A percentile compares a stretch with the other conserved stretches of the same genome.
These are phyloP conservation scores for Lecanicillium sp. DNA, from an alignment of 2,329 filamentous ascomycete species.

Conservation along the genomic window DNA sequence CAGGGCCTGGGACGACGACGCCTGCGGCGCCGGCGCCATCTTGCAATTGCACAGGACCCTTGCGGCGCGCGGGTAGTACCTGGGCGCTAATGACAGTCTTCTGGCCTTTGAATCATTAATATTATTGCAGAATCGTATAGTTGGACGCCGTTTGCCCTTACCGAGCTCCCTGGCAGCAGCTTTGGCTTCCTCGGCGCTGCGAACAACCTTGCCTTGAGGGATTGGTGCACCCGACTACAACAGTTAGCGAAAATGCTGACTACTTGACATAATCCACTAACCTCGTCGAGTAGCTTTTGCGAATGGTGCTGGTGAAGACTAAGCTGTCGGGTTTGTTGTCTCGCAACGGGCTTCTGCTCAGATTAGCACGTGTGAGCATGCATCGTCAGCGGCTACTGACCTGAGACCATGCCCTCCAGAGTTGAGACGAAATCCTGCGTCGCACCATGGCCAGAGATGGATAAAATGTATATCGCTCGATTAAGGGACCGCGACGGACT, in stretches of 20 bases:
- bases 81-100: constrained; percentile 20
- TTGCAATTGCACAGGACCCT: not conserved
- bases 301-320: constrained; percentile 22
- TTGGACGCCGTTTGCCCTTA: constrained; percentile 11
- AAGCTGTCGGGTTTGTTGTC: constrained; percentile 12
- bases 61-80: constrained; percentile 9
- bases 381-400: not conserved
- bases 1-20: constrained; percentile 4
- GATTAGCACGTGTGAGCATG: not conserved
- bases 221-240: constrained; percentile 18
- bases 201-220: constrained; percentile 15
- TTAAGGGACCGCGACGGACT: no score
- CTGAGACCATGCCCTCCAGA: constrained; percentile 5
- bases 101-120: constrained; percentile 10
- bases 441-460: no score
- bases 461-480: no score
- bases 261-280: not conserved
- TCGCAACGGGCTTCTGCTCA: not conserved
- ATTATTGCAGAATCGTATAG: not conserved
- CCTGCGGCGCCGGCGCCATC: not conserved
- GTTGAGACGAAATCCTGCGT: not conserved
- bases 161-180: constrained; percentile 16
- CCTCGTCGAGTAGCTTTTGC: constrained; percentile 18
- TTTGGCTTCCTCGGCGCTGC: constrained; percentile 14
- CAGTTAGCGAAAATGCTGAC: not conserved